Conservation (phyloP, 2,329 filamentous ascomycete species). For the Colletotrichum coccodes region DNA sequence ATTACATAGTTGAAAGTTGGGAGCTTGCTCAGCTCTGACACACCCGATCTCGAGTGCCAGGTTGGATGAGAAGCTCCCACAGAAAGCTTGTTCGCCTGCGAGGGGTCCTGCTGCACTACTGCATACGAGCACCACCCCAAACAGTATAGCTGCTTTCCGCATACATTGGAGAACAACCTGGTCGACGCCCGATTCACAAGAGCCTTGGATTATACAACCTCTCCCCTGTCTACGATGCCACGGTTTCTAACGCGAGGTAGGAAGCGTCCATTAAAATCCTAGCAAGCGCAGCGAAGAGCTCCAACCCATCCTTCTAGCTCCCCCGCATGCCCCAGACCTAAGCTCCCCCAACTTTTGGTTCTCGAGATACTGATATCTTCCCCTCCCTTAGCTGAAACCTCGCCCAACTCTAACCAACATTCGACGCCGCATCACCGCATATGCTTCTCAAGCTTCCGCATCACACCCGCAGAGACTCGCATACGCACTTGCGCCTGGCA, state of each 20-base stretch:
- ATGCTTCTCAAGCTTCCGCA: neutral
- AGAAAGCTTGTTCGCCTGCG: neutral
- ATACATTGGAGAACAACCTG: neutral
- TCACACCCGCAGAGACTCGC: neutral
- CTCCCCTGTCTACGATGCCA: too few species aligned
- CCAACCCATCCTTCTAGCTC: neutral
- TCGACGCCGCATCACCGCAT: neutral
- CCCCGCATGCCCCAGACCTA: neutral
- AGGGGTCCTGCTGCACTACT: neutral
- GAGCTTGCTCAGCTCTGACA: neutral
- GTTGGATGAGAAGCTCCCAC: too few species aligned
- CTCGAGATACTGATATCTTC: neutral
- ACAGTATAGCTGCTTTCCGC: neutral
- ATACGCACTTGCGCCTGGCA: neutral
- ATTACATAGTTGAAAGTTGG: neutral
- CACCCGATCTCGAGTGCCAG: neutral
- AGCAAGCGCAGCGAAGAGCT: neutral
- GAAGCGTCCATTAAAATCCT: neutral
- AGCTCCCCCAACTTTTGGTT: neutral
- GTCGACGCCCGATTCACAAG: too few species aligned
- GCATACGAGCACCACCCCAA: neutral
- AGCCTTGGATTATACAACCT: too few species aligned
- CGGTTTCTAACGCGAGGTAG: too few species aligned
- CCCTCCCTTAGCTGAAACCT: neutral
- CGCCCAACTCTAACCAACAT: slow-evolving; percentile 15